Evolutionary conservation across 352 stramenopile genomes (phyloP).

Genomic region (Phytophthora constricta): DNA sequence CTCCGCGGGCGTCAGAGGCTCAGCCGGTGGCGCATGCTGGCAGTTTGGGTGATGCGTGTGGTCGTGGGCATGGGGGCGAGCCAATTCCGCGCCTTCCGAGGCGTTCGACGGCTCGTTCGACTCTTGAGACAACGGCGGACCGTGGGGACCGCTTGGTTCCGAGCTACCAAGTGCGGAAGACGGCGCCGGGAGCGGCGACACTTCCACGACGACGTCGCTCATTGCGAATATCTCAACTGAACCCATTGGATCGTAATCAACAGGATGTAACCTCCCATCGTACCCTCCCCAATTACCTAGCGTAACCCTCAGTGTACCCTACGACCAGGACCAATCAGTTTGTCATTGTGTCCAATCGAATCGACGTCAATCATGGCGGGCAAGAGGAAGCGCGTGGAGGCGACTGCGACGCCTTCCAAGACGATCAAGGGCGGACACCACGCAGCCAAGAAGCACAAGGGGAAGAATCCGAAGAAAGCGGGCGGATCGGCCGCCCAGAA

Average conservation of each 20-base stretch:
- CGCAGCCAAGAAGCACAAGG: conserved; percentile 30
- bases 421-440: background rate
- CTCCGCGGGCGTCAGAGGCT: conserved; percentile 53
- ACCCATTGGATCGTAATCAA: conserved; percentile 23
- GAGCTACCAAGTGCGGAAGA: background rate
- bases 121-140: conserved; percentile 5
- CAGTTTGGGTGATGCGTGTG: conserved; percentile 16
- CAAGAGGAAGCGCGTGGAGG: conserved; percentile 42
- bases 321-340: background rate
- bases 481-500: conserved; percentile 25
- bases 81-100: conserved; percentile 4
- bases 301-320: too few species aligned
- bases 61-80: conserved; percentile 10
- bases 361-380: conserved; percentile 37
- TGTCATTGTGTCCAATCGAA: background rate
- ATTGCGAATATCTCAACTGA: conserved; percentile 19
- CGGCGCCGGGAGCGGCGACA: conserved; percentile 21
- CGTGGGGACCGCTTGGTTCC: background rate
- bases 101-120: conserved; percentile 1
- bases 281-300: too few species aligned
- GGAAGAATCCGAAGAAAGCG: conserved; percentile 16
- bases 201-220: conserved; percentile 34
- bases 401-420: background rate
- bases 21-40: conserved; percentile 1
- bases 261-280: too few species aligned